Percentiles rank a stretch among this genome's conserved stretches.
Evolutionary conservation across 2,329 filamentous ascomycete species (phyloP).

Genomic region (Penicillium sp.): DNA sequence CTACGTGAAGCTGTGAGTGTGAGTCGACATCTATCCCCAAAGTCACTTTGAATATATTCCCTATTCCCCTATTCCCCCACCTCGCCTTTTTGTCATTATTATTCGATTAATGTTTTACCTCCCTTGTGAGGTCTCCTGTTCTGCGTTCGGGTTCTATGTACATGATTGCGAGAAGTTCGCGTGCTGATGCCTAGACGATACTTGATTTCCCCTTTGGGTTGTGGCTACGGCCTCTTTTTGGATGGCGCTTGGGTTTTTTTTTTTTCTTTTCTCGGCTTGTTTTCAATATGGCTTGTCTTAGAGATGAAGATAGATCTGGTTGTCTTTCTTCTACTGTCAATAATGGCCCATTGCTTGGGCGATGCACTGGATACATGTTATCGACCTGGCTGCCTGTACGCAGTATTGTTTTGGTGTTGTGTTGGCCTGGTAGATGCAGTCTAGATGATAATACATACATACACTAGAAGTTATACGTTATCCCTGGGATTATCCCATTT

Average conservation of each 20-base stretch:
- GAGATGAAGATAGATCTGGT: not conserved
- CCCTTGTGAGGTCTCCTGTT: not conserved
- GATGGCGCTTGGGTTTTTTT: not conserved
- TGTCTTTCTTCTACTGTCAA: not conserved
- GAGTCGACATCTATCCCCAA: not conserved
- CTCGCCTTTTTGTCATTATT: not conserved
- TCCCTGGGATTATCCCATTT: not conserved
- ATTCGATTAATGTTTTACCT: not conserved
- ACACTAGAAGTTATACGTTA: not conserved
- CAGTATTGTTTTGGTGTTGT: not conserved
- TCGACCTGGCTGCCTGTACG: not conserved
- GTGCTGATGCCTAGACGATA: conserved; percentile 5
- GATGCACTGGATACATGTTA: not conserved
- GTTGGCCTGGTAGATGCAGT: not conserved
- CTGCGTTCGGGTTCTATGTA: not conserved
- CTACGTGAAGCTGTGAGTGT: conserved; percentile 7
- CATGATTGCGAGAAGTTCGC: not conserved
- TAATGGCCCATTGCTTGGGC: not conserved
- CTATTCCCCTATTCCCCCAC: too few relatives aligned
- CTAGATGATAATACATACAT: not conserved
- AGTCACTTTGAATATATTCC: not conserved
- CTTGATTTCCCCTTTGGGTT: conserved; percentile 9
- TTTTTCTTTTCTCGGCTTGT: not conserved
- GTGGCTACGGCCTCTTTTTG: not conserved
- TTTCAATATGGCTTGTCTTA: not conserved